A percentile compares a stretch with the other conserved stretches of the same genome.
These are phyloP conservation scores for Ascosphaera apis DNA, from an alignment of 2,329 filamentous ascomycete genomes.

Conservation along the genomic window DNA sequence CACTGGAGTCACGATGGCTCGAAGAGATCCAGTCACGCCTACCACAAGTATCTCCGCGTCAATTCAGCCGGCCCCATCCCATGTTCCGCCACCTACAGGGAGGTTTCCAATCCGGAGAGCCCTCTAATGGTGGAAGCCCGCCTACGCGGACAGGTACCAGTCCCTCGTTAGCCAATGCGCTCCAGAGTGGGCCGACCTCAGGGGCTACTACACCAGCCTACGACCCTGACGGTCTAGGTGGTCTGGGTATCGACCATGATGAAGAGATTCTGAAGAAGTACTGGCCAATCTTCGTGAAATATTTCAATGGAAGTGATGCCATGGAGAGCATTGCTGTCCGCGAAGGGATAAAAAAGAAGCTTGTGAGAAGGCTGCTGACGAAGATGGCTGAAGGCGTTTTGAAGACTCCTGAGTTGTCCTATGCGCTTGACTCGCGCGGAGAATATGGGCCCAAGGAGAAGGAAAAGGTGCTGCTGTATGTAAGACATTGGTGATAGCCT, in stretches of 20 bases:
- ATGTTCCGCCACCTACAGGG: neutral
- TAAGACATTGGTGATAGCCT: constrained; percentile 40
- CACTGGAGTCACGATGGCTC: constrained; percentile 51
- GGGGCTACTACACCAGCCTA: neutral
- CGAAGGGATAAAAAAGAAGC: constrained; percentile 66
- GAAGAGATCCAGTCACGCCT: constrained; percentile 22
- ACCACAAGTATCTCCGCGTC: constrained; percentile 10
- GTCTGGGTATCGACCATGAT: neutral
- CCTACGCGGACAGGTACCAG: neutral
- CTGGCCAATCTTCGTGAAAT: constrained; percentile 56
- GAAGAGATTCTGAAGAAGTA: constrained; percentile 28
- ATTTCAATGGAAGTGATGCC: constrained; percentile 68
- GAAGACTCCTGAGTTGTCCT: constrained; percentile 36
- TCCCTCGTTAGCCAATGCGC: neutral
- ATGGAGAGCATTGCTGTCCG: constrained; percentile 70
- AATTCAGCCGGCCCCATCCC: constrained; percentile 3
- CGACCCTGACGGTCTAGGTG: neutral
- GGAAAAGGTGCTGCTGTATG: constrained; percentile 31
- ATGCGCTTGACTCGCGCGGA: constrained; percentile 18
- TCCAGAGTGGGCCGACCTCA: neutral
- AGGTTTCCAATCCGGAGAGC: neutral
- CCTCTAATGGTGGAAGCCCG: neutral
- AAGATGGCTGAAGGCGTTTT: constrained; percentile 46
- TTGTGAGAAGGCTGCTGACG: constrained; percentile 27
- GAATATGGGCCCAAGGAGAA: constrained; percentile 12